These are phyloP conservation scores for Raffaelea deltoideospora DNA, from an alignment of 2,329 filamentous ascomycete genomes.

Conservation along the genomic window DNA sequence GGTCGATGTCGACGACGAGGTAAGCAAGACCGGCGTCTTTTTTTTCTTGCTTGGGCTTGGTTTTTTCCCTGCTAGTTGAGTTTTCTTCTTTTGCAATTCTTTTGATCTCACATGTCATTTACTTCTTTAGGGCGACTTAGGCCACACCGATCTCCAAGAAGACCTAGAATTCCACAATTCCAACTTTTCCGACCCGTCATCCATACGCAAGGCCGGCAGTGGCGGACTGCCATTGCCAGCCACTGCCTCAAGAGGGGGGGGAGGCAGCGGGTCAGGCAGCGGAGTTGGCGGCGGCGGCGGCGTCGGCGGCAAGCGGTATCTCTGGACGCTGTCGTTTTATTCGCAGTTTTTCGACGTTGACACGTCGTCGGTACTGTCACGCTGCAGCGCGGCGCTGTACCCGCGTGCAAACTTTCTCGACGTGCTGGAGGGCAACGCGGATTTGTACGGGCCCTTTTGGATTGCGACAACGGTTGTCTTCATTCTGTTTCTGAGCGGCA, in stretches of 20 bases:
- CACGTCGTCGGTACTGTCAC: slow-evolving; percentile 71
- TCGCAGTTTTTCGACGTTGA: slow-evolving; percentile 98
- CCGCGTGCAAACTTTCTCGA: slow-evolving; percentile 92
- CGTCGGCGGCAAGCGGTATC: slow-evolving; percentile 57
- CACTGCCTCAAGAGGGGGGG: slow-evolving; percentile 36
- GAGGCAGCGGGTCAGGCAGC: slow-evolving; percentile 22
- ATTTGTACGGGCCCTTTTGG: slow-evolving; percentile 96
- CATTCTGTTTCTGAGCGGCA: slow-evolving; percentile 88
- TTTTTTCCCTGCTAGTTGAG: background rate
- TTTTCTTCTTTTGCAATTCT: background rate
- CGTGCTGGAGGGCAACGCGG: slow-evolving; percentile 89
- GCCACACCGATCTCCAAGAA: slow-evolving; percentile 94
- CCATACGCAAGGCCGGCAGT: too few species aligned
- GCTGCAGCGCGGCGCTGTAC: slow-evolving; percentile 79
- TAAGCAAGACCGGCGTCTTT: too few species aligned
- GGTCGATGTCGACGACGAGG: slow-evolving; percentile 93
- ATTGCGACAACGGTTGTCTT: slow-evolving; percentile 95
- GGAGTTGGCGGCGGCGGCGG: slow-evolving; percentile 18
- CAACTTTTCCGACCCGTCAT: slow-evolving; percentile 52
- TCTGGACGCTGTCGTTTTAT: slow-evolving; percentile 90
- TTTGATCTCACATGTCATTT: background rate
- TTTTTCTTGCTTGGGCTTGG: too few species aligned
- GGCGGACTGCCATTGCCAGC: slow-evolving; percentile 39
- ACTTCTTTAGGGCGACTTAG: slow-evolving; percentile 66
- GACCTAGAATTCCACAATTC: slow-evolving; percentile 98